Percentiles rank a stretch among this genome's conserved stretches.
Evolutionary conservation across 441 rosid species (phyloP).

Genomic region (Croton setiger): DNA sequence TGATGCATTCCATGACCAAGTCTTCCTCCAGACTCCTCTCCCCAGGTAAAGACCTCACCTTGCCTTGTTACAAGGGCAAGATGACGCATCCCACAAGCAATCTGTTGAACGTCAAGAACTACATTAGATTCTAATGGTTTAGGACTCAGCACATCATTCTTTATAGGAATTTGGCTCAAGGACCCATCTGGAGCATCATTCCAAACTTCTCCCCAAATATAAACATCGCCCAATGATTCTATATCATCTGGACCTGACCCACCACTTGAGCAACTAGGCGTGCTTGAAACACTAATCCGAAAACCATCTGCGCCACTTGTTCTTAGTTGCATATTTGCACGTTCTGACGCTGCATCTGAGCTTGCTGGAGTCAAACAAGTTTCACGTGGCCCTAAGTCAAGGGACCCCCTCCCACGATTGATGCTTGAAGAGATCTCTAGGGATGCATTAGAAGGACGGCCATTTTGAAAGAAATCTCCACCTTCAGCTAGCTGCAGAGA

Average conservation of each 20-base stretch:
- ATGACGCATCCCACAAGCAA: constrained; percentile 76
- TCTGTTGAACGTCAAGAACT: constrained; percentile 94
- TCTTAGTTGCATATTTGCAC: constrained; percentile 88
- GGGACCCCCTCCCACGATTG: constrained; percentile 50
- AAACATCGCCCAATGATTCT: constrained; percentile 91
- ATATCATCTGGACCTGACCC: constrained; percentile 98
- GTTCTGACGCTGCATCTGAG: constrained; percentile 83
- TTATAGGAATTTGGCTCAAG: constrained; percentile 35
- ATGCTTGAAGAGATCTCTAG: constrained; percentile 49
- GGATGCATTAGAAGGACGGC: constrained; percentile 47
- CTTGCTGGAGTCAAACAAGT: constrained; percentile 34
- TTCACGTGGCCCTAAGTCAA: constrained; percentile 46
- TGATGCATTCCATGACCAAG: constrained; percentile 81
- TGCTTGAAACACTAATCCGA: constrained; percentile 88
- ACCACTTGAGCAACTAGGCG: constrained; percentile 89
- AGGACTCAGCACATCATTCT: constrained; percentile 63
- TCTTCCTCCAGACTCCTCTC: constrained; percentile 92
- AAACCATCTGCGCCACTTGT: constrained; percentile 77
- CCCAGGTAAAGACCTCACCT: constrained; percentile 97
- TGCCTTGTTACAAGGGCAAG: constrained; percentile 87
- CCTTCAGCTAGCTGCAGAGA: constrained; percentile 47
- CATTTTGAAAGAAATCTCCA: constrained; percentile 38
- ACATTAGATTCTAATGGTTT: constrained; percentile 82
- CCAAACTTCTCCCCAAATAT: constrained; percentile 95
- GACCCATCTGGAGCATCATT: constrained; percentile 69